Evolutionary conservation across 2,329 filamentous ascomycete genomes (phyloP), one percentile per base, ranked within the genome.

Genomic region (Trichoderma sp.): DNA sequence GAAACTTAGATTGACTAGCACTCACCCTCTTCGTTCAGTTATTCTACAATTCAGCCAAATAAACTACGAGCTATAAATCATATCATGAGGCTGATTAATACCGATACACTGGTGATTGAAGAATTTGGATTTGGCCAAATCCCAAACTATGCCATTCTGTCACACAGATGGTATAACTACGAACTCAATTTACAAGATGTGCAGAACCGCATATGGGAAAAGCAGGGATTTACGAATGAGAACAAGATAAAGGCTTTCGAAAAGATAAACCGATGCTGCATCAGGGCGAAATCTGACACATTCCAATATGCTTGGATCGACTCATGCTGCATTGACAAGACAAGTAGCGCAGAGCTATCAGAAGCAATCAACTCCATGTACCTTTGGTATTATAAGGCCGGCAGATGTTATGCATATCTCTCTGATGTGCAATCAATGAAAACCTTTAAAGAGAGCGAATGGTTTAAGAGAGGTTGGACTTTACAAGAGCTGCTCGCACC

Each of bases 341-440:
- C 20, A 13, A 67, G 64, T 5, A 58, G 50, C n/a, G 50, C 64
- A 20, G 64, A 67, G 6, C 20, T 67, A 28, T 67, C 64, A 39
- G 64, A 67, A 9, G 64, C 64, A n/a, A 67, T 67, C 23, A 67
- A 67, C 30, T 67, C 64, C 20, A 67, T 67, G 64, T 67, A 58
- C 4, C 15, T 43, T 30, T 67, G 64, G 64, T 67, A 67, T 2
- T 7, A 67, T 8, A 12, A 57, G 32, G 47, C 64, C 2, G 47
- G 12, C 2, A 39, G 53, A 55, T 67, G 64, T 20, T 67, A 55
- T 39, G 64, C 64, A 11, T 39, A 67, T 67, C 47, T 67, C 17
- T 50, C 53, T 5, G 64, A 67, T 15, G 64, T 67, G 7, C 30
- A 32, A 15, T 62, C 32, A 5, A 32, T 47, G 23, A 13, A 13